Evolutionary conservation across 441 rosid genomes (phyloP).

Genomic region (Croton setiger): DNA sequence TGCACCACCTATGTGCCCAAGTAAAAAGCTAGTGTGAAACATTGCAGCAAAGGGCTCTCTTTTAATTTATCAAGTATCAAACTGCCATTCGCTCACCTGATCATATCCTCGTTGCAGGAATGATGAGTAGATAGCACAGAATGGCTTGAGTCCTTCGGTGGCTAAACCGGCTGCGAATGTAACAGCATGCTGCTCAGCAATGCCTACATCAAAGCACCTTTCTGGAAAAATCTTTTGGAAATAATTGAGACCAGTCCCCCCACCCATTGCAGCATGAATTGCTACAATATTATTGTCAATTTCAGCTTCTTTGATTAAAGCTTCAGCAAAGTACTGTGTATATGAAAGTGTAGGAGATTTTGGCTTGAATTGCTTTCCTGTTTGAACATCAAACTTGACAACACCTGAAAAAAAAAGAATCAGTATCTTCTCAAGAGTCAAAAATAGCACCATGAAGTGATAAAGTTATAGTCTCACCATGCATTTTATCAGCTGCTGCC

Average conservation of each 20-base stretch:
- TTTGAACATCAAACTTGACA: conserved; percentile 52
- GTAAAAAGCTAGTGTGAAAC: conserved; percentile 7
- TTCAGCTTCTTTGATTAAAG: conserved; percentile 64
- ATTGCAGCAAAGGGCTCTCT: not conserved
- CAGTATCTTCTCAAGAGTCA: conserved; percentile 18
- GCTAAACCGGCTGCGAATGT: conserved; percentile 84
- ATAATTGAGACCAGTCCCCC: conserved; percentile 72
- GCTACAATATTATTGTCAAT: conserved; percentile 57
- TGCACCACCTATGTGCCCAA: conserved; percentile 51
- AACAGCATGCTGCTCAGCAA: conserved; percentile 77
- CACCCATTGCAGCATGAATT: conserved; percentile 85
- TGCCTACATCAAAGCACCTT: conserved; percentile 84
- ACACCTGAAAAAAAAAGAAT: conserved; percentile 43
- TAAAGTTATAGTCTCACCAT: conserved; percentile 39
- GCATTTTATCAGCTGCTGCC: conserved; percentile 74
- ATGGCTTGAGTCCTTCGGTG: conserved; percentile 72
- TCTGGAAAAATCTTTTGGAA: conserved; percentile 67
- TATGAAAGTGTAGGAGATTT: conserved; percentile 54
- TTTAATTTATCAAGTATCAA: not conserved
- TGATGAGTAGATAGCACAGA: conserved; percentile 71
- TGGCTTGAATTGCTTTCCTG: conserved; percentile 60
- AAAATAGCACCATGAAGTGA: not conserved
- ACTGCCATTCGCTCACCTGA: conserved; percentile 41
- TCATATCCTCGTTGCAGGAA: conserved; percentile 79
- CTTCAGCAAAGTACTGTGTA: conserved; percentile 66